phyloP scores from a whole-genome alignment of 148 eudicot species.

The Arctostaphylos glauca region DNA sequence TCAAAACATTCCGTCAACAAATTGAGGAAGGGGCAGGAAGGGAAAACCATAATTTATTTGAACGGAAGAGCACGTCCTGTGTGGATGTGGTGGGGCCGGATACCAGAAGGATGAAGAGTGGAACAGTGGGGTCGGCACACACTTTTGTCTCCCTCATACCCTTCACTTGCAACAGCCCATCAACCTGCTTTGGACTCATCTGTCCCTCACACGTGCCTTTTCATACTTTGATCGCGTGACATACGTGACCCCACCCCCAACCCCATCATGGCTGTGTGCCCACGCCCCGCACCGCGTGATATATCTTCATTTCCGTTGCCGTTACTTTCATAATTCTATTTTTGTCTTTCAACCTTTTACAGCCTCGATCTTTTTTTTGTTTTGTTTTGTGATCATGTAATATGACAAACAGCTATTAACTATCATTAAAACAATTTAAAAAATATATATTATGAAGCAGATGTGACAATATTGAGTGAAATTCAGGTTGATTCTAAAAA shows the following conservation, averaged over 20 bases:
- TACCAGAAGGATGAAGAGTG: background rate
- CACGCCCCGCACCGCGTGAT: conserved; percentile 5
- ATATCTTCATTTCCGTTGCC: background rate
- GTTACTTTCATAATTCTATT: background rate
- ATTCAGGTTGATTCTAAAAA: too few species aligned
- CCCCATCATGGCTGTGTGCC: background rate
- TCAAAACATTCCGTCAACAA: too few species aligned
- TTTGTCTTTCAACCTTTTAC: too few species aligned
- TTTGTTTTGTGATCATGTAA: too few species aligned
- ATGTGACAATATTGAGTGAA: too few species aligned
- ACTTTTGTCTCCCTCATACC: conserved; percentile 10
- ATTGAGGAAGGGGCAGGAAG: background rate
- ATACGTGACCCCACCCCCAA: conserved; percentile 8
- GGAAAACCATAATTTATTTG: too few species aligned
- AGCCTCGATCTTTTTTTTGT: too few species aligned
- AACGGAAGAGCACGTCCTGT: too few species aligned
- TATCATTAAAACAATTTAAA: too few species aligned
- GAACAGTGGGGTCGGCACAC: background rate
- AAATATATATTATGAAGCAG: too few species aligned
- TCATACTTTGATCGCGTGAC: conserved; percentile 14
- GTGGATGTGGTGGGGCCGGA: background rate
- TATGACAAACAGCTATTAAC: too few species aligned
- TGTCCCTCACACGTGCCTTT: conserved; percentile 17
- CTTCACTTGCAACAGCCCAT: conserved; percentile 1
- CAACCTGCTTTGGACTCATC: background rate